phyloP scores from a whole-genome alignment of 2,329 filamentous ascomycete genomes.

The Nothomitra cinnamomea region DNA sequence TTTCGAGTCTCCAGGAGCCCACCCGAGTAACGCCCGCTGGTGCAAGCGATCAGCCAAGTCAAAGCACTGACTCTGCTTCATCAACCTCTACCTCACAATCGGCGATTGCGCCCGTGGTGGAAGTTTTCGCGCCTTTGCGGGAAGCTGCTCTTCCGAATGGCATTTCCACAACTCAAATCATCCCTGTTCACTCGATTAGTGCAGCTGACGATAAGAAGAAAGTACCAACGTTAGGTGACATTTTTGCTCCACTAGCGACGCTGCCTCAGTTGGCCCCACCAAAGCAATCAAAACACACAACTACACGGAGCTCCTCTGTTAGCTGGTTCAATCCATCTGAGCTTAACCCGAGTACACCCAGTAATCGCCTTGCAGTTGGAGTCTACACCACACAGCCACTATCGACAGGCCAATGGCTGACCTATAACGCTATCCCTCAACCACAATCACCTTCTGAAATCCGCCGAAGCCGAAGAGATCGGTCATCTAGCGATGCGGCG shows the following conservation, averaged over 20 bases:
- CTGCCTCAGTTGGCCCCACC: constrained; percentile 52
- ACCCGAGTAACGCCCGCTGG: constrained; percentile 6
- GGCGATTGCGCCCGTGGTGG: constrained; percentile 13
- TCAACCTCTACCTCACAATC: constrained; percentile 10
- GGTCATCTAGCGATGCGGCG: constrained; percentile 43
- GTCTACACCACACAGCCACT: constrained; percentile 52
- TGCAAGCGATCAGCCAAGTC: constrained; percentile 19
- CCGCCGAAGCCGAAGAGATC: constrained; percentile 51
- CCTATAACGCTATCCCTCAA: constrained; percentile 2
- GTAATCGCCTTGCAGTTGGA: constrained; percentile 33
- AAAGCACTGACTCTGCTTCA: constrained; percentile 17
- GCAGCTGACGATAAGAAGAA: constrained; percentile 32
- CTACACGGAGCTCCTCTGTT: constrained; percentile 37
- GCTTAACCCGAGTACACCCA: constrained; percentile 38
- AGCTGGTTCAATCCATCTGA: constrained; percentile 27
- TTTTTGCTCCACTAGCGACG: constrained; percentile 51
- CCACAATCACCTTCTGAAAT: constrained; percentile 44
- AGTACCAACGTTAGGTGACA: constrained; percentile 49
- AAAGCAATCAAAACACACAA: constrained; percentile 51
- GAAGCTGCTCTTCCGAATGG: constrained; percentile 58
- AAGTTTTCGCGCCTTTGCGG: constrained; percentile 33
- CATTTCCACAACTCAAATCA: constrained; percentile 49
- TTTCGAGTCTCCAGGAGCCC: constrained; percentile 61
- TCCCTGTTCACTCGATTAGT: constrained; percentile 31
- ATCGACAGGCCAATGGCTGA: constrained; percentile 45